Evolutionary conservation across 2,329 filamentous ascomycete genomes (phyloP).

Genomic region (Botrytis porri): DNA sequence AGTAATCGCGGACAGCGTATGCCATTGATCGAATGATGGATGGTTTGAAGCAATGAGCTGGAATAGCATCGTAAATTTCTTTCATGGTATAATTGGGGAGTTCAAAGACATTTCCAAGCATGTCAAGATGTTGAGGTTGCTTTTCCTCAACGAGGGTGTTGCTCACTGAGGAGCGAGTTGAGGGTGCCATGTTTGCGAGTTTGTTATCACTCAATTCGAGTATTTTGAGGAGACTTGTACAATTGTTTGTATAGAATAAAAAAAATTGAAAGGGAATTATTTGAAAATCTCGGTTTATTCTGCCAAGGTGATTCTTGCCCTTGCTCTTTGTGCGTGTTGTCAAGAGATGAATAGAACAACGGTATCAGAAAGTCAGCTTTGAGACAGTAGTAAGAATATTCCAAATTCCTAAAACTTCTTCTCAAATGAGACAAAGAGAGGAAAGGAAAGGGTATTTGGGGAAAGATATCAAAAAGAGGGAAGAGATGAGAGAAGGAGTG

Average conservation of each 20-base stretch:
- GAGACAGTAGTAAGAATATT: background rate
- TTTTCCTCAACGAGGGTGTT: conserved; percentile 2
- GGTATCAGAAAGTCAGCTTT: background rate
- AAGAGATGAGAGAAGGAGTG: background rate
- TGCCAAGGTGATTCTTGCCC: background rate
- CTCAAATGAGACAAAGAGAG: background rate
- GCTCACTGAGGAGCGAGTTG: conserved; percentile 13
- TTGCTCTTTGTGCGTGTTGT: background rate
- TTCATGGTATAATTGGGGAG: conserved; percentile 39
- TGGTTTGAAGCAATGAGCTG: conserved; percentile 61
- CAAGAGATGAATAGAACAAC: background rate
- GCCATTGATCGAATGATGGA: conserved; percentile 52
- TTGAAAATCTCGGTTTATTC: background rate
- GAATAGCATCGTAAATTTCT: conserved; percentile 49
- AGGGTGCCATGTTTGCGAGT: background rate
- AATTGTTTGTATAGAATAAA: background rate
- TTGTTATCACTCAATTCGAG: background rate
- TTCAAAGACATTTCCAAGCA: conserved; percentile 38
- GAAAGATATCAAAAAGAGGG: background rate
- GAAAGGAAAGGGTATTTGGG: background rate
- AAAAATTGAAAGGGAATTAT: background rate
- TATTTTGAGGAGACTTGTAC: background rate
- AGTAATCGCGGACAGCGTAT: conserved; percentile 57
- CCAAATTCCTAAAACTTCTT: background rate
- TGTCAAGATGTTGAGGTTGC: conserved; percentile 40